phyloP scores from a whole-genome alignment of 108 stramenopile species.

The Cyclotella cryptica region DNA sequence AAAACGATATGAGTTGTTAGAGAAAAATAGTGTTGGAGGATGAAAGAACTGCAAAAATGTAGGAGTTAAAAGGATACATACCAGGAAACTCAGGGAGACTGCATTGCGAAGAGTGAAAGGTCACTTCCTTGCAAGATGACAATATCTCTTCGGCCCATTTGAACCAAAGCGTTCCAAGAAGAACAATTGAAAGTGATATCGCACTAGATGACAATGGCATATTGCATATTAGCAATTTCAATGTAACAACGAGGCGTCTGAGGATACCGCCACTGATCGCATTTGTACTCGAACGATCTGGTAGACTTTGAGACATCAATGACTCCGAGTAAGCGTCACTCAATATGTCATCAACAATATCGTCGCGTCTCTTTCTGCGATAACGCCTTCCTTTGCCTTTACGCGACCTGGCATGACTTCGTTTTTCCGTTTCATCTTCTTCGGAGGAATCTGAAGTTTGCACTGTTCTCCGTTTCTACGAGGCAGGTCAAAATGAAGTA shows the following conservation, averaged over 20 bases:
- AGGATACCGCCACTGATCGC: background rate
- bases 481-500: background rate
- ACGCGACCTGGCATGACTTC: conserved; percentile 1
- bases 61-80: conserved; percentile 37
- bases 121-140: conserved; percentile 42
- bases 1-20: background rate
- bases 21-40: background rate
- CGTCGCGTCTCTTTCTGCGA: conserved; percentile 20
- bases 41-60: background rate
- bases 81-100: conserved; percentile 50
- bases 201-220: conserved; percentile 78
- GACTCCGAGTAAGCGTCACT: conserved; percentile 37
- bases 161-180: conserved; percentile 83
- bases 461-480: conserved; percentile 20
- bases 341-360: conserved; percentile 13
- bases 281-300: conserved; percentile 11
- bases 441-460: conserved; percentile 29
- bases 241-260: conserved; percentile 7
- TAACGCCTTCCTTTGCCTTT: conserved; percentile 10
- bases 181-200: conserved; percentile 70
- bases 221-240: conserved; percentile 69
- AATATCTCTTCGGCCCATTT: conserved; percentile 61
- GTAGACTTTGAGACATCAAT: conserved; percentile 20
- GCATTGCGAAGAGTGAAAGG: conserved; percentile 44
- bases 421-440: conserved; percentile 20